Evolutionary conservation across 768 basidiomycete genomes (phyloP), one percentile per base, ranked within the genome.

Genomic region (Serendipita sp.): DNA sequence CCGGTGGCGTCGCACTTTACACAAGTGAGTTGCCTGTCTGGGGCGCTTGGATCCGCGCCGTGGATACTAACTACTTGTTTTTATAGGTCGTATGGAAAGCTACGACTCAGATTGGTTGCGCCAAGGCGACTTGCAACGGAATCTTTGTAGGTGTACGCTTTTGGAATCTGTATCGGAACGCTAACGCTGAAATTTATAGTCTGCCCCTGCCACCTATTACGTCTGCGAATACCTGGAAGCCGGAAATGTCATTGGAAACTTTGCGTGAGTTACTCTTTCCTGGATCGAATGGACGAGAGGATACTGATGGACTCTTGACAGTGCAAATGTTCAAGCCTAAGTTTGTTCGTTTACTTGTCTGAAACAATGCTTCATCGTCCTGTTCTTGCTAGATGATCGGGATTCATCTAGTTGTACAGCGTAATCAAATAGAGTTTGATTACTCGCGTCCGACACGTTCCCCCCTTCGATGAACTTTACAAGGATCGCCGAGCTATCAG

Each of bases 141-240:
- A 83, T 86, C 63, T 84, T 88, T 68, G 73, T n/a, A n/a, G n/a
- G 67, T 66, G 65, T 80, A 24, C 75, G 72, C 42, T 82, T 74
- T 68, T 83, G 81, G 61, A 26, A 42, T 61, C 62, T 42, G 1
- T 56, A 33, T 22, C 22, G 28, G 42, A 45, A 50, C 42, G 61
- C 20, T 2, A 3, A 20, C 50, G 44, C 22, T 61, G 24, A 20
- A 20, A 9, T 17, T 43, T 38, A 63, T 42, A n/a, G 22, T 33
- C 31, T 65, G 17, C 65, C 58, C 30, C 70, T 62, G 81, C 83
- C 22, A 75, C 80, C 48, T 86, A 71, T 72, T 79, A 75, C 66
- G 85, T 86, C 30, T 88, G 86, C 74, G 84, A 88, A 73, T 87
- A 88, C 69, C 78, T 72, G 33, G 75, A 77, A 11, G 75, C 77